These are phyloP conservation scores for Aspergillus pseudoterreus DNA, from an alignment of 2,329 filamentous ascomycete species.

Conservation along the genomic window DNA sequence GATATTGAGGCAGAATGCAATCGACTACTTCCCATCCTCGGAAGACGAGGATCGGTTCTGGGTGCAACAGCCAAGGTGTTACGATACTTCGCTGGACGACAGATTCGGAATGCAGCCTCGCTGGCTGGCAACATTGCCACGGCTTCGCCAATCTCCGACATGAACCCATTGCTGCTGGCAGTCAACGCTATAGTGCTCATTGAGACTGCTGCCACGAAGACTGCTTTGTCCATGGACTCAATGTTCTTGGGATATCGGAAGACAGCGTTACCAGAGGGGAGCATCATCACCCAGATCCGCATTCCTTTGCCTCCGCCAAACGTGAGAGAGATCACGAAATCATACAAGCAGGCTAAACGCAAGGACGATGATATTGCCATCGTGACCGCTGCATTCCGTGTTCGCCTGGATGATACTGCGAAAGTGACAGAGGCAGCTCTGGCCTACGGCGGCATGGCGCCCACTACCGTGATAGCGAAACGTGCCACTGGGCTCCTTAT, in stretches of 20 bases:
- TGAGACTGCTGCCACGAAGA: slow-evolving; percentile 63
- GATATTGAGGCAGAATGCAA: slow-evolving; percentile 75
- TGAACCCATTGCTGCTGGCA: slow-evolving; percentile 81
- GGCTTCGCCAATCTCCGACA: slow-evolving; percentile 81
- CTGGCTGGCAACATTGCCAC: slow-evolving; percentile 83
- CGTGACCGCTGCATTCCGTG: slow-evolving; percentile 72
- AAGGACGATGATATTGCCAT: slow-evolving; percentile 94
- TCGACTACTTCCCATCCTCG: slow-evolving; percentile 60
- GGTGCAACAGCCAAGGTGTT: slow-evolving; percentile 78
- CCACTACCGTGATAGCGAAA: slow-evolving; percentile 73
- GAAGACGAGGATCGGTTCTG: slow-evolving; percentile 66
- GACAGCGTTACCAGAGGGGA: slow-evolving; percentile 69
- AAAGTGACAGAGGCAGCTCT: slow-evolving; percentile 66
- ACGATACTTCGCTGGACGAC: slow-evolving; percentile 54
- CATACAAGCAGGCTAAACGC: slow-evolving; percentile 86
- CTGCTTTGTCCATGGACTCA: slow-evolving; percentile 71
- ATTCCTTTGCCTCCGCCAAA: slow-evolving; percentile 64
- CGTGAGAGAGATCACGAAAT: slow-evolving; percentile 71
- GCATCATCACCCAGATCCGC: slow-evolving; percentile 72
- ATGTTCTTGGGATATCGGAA: slow-evolving; percentile 82
- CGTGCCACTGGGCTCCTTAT: slow-evolving; percentile 64
- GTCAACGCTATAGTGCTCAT: slow-evolving; percentile 71
- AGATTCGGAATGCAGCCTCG: slow-evolving; percentile 85
- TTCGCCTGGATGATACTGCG: slow-evolving; percentile 62
- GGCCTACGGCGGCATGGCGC: slow-evolving; percentile 85